phyloP scores from a whole-genome alignment of 2,329 filamentous ascomycete genomes.

The Paraconiothyrium brasiliense region DNA sequence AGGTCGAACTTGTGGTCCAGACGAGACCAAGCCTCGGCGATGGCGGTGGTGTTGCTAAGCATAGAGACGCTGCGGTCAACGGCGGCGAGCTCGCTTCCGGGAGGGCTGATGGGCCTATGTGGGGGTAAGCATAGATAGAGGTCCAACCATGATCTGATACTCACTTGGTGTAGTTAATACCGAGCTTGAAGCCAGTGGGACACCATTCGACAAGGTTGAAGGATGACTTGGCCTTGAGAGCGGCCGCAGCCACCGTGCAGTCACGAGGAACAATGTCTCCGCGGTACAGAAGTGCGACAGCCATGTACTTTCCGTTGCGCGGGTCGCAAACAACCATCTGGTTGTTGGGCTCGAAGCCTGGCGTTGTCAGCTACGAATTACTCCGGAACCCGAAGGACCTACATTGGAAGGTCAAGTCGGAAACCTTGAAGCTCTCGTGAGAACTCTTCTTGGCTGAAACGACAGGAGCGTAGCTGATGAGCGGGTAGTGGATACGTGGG shows the following conservation, averaged over 20 bases:
- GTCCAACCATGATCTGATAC: constrained; percentile 15
- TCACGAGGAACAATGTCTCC: constrained; percentile 76
- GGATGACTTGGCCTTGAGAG: constrained; percentile 74
- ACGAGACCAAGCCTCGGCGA: constrained; percentile 76
- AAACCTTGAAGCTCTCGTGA: constrained; percentile 88
- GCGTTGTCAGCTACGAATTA: constrained; percentile 34
- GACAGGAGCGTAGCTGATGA: constrained; percentile 77
- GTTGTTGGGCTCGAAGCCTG: constrained; percentile 80
- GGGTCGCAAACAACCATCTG: constrained; percentile 81
- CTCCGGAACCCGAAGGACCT: constrained; percentile 24
- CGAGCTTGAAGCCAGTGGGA: constrained; percentile 78
- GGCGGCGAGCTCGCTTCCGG: constrained; percentile 95
- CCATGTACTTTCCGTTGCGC: constrained; percentile 80
- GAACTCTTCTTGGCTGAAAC: constrained; percentile 78
- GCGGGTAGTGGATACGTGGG: constrained; percentile 77
- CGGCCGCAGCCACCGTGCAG: constrained; percentile 72
- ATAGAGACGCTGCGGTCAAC: constrained; percentile 93
- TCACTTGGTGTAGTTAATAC: constrained; percentile 74
- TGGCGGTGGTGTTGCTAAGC: constrained; percentile 79
- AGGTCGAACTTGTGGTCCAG: constrained; percentile 80
- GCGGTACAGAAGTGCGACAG: constrained; percentile 75
- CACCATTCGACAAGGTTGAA: constrained; percentile 82
- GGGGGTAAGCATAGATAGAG: constrained; percentile 35
- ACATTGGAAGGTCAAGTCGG: constrained; percentile 80
- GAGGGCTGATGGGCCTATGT: constrained; percentile 90